Percentiles rank a stretch among this genome's conserved stretches.
These are phyloP conservation scores for Jackrogersella multiformis DNA, from an alignment of 495 filamentous ascomycete species.

Conservation along the genomic window DNA sequence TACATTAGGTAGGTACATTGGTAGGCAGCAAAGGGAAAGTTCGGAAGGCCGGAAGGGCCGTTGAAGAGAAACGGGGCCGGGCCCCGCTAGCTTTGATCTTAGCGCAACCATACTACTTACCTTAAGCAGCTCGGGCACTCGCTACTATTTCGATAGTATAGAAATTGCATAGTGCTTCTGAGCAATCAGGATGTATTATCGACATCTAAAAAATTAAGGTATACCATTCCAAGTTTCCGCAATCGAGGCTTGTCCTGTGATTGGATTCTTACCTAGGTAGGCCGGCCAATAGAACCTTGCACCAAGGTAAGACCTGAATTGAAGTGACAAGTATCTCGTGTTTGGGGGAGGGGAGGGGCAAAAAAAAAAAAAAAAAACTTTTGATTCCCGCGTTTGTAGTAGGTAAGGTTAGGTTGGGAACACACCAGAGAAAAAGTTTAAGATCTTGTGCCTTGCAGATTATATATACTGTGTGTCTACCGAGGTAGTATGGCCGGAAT, in stretches of 20 bases:
- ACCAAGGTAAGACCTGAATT: constrained; percentile 4
- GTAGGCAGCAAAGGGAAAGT: not conserved
- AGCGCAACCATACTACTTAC: constrained; percentile 6
- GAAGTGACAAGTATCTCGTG: constrained; percentile 6
- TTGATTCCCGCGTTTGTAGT: constrained; percentile 9
- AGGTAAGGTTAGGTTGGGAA: constrained; percentile 9
- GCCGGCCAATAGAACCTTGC: too few species aligned
- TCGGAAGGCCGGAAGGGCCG: constrained; percentile 38
- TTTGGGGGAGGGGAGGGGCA: too few species aligned
- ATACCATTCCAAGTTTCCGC: constrained; percentile 10
- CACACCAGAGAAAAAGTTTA: not conserved
- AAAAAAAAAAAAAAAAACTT: too few species aligned
- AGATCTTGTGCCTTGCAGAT: constrained; percentile 40
- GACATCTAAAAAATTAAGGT: not conserved
- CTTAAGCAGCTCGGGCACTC: constrained; percentile 1
- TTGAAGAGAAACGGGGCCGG: constrained; percentile 27
- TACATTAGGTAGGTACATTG: not conserved
- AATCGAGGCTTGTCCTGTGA: constrained; percentile 5
- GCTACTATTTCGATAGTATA: constrained; percentile 3
- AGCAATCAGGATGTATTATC: constrained; percentile 7
- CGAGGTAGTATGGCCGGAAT: not conserved
- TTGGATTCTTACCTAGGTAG: not conserved
- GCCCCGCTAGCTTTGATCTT: constrained; percentile 20
- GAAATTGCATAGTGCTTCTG: not conserved
- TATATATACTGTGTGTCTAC: constrained; percentile 3